These are phyloP conservation scores for Stentor coeruleus DNA, from an alignment of 73 alveolate genomes.

Conservation along the genomic window DNA sequence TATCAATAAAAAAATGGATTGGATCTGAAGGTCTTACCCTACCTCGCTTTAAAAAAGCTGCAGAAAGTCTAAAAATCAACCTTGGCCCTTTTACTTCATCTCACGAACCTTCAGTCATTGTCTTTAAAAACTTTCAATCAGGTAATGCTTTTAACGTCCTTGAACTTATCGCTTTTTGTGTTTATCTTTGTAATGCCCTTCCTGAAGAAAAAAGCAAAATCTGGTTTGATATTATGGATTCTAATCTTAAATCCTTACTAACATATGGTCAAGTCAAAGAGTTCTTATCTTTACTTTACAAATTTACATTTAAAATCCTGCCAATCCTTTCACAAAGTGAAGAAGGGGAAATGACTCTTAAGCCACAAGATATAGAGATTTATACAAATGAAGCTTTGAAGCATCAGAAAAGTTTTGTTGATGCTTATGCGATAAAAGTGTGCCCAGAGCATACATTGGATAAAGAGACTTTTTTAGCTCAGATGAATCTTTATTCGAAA, in stretches of 20 bases:
- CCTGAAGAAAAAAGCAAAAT: background rate
- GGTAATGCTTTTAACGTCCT: background rate
- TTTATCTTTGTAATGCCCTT: background rate
- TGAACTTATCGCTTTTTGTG: background rate
- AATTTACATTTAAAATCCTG: background rate
- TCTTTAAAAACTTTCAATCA: background rate
- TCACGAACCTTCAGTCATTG: background rate
- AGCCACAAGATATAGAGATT: background rate
- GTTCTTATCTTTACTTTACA: background rate
- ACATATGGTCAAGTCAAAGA: background rate
- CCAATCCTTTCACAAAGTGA: background rate
- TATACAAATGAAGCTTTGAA: background rate
- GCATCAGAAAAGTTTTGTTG: background rate
- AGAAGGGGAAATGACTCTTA: too few species aligned
- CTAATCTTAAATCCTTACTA: background rate
- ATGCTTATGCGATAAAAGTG: background rate
- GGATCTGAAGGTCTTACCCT: background rate
- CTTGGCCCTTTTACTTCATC: too few species aligned
- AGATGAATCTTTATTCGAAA: background rate
- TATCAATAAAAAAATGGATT: background rate
- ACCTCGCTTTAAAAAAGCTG: background rate
- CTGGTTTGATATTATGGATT: background rate
- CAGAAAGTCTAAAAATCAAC: background rate
- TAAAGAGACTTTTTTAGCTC: background rate
- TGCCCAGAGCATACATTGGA: background rate